phyloP scores from a whole-genome alignment of 2,329 filamentous ascomycete genomes.

The Pezicula carpinea region DNA sequence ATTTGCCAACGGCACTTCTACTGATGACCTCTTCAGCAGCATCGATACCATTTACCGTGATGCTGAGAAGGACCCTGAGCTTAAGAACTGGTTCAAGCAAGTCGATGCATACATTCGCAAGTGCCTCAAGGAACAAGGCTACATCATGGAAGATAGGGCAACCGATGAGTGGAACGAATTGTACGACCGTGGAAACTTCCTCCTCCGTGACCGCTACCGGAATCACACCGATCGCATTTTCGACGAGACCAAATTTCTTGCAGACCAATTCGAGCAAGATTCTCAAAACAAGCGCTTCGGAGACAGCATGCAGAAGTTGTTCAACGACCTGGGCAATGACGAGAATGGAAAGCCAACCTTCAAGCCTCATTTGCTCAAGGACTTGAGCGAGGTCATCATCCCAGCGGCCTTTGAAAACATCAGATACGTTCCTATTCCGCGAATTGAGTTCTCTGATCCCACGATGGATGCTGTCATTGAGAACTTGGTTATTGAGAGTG shows the following conservation, averaged over 20 bases:
- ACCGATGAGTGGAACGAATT: constrained; percentile 78
- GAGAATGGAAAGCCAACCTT: constrained; percentile 78
- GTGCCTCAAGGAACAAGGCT: constrained; percentile 85
- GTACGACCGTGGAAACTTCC: constrained; percentile 78
- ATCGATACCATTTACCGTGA: constrained; percentile 83
- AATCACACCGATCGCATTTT: constrained; percentile 79
- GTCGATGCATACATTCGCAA: constrained; percentile 75
- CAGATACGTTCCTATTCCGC: constrained; percentile 86
- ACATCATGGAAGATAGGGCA: constrained; percentile 76
- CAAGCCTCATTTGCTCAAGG: constrained; percentile 90
- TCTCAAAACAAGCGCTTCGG: constrained; percentile 79
- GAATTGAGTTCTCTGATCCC: constrained; percentile 85
- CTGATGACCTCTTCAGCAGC: constrained; percentile 78
- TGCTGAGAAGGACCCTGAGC: constrained; percentile 79
- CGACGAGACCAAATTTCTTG: constrained; percentile 87
- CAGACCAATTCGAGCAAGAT: constrained; percentile 84
- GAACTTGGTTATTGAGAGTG: constrained; percentile 91
- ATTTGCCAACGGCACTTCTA: constrained; percentile 91
- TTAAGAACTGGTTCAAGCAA: constrained; percentile 83
- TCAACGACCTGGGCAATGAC: constrained; percentile 85
- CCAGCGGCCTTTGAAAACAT: constrained; percentile 78
- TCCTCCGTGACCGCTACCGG: constrained; percentile 85
- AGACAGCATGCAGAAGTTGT: constrained; percentile 73
- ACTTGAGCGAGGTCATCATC: constrained; percentile 80
- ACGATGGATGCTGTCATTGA: constrained; percentile 86